Evolutionary conservation across 176 grass and related monocot genomes (phyloP).

Genomic region (Stipa capillata): DNA sequence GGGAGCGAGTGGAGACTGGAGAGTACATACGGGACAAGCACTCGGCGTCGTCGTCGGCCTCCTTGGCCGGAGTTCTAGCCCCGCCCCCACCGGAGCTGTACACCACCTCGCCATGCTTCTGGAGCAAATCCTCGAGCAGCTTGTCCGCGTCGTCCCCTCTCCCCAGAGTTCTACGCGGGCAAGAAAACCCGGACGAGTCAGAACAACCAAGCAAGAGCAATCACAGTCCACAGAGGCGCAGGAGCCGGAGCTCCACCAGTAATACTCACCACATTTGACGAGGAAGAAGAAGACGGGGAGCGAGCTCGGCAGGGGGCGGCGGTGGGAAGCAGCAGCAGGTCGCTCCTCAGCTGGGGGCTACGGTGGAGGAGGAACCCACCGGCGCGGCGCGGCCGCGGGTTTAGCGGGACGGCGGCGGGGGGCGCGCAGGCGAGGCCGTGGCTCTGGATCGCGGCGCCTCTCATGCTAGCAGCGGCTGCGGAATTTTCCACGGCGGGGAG

Average conservation of each 20-base stretch:
- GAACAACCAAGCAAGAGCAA: background rate
- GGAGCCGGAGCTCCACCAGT: background rate
- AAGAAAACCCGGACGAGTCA: background rate
- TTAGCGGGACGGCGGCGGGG: background rate
- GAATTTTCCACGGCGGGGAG: background rate
- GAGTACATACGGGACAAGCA: constrained; percentile 79
- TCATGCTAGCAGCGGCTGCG: background rate
- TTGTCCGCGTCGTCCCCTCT: constrained; percentile 52
- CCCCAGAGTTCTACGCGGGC: constrained; percentile 27
- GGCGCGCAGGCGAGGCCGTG: constrained; percentile 16
- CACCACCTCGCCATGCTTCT: constrained; percentile 85
- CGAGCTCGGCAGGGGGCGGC: constrained; percentile 14
- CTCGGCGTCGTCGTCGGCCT: constrained; percentile 73
- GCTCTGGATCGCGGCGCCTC: constrained; percentile 19
- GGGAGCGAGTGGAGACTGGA: background rate
- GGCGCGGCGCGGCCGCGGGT: background rate
- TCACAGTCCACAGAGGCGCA: background rate
- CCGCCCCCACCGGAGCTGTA: constrained; percentile 38
- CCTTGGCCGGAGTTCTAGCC: background rate
- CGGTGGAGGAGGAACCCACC: background rate
- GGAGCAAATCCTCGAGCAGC: constrained; percentile 85
- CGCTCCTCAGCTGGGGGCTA: constrained; percentile 16
- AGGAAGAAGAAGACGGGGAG: constrained; percentile 25
- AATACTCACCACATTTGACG: constrained; percentile 28
- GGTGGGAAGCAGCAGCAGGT: background rate